These are phyloP conservation scores for Delphinella strobiligena DNA, from an alignment of 2,329 filamentous ascomycete genomes.

Conservation along the genomic window DNA sequence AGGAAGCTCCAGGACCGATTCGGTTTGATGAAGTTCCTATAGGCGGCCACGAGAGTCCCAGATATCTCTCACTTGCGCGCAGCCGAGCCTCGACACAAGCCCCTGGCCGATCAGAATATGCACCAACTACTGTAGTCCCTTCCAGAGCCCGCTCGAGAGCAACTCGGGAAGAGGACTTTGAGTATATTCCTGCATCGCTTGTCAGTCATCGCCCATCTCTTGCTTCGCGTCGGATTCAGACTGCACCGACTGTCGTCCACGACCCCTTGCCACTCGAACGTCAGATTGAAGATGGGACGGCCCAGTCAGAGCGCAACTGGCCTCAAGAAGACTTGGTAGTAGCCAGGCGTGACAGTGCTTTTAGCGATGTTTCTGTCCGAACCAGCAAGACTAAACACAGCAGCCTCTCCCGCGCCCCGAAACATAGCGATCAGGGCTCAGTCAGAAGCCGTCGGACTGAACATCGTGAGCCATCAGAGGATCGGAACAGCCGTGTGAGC, in stretches of 20 bases:
- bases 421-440: not conserved
- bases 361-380: conserved; percentile 8
- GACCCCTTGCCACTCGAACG: conserved; percentile 11
- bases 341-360: conserved; percentile 15
- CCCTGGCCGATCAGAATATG: not conserved
- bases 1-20: conserved; percentile 14
- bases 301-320: not conserved
- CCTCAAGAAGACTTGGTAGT: conserved; percentile 3
- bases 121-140: not conserved
- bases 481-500: not conserved
- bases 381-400: conserved; percentile 12
- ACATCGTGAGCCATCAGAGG: not conserved
- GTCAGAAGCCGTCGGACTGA: not conserved
- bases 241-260: conserved; percentile 16
- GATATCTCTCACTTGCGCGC: conserved; percentile 18
- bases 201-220: conserved; percentile 14
- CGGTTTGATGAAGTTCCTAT: conserved; percentile 9
- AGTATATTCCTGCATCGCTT: conserved; percentile 22
- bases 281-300: conserved; percentile 2
- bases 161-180: conserved; percentile 12
- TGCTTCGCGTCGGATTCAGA: conserved; percentile 10
- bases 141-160: conserved; percentile 12
- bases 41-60: conserved; percentile 22
- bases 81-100: not conserved
- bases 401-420: not conserved